Evolutionary conservation across 495 filamentous ascomycete genomes (phyloP).

Genomic region (Talaromyces thailandensis): DNA sequence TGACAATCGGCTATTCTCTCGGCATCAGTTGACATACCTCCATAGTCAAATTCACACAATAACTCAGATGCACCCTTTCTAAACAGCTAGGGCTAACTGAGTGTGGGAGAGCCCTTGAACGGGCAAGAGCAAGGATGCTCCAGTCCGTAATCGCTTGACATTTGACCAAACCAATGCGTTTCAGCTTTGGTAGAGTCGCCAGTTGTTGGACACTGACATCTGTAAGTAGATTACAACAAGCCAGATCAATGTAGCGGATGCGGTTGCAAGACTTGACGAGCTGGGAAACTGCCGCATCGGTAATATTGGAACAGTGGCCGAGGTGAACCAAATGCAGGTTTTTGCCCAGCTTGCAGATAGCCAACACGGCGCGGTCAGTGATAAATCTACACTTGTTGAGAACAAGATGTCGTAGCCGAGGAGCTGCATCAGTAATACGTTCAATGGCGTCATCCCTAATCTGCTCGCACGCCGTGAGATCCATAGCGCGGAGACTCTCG

Average conservation of each 20-base stretch:
- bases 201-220: slow-evolving; percentile 79
- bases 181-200: slow-evolving; percentile 81
- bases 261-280: slow-evolving; percentile 82
- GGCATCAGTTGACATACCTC: slow-evolving; percentile 44
- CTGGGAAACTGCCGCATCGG: slow-evolving; percentile 73
- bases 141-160: slow-evolving; percentile 80
- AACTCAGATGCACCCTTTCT: slow-evolving; percentile 94
- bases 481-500: slow-evolving; percentile 85
- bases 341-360: slow-evolving; percentile 84
- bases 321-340: slow-evolving; percentile 95
- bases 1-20: not conserved
- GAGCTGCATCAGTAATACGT: slow-evolving; percentile 76
- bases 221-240: slow-evolving; percentile 86
- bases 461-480: slow-evolving; percentile 78
- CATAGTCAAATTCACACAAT: slow-evolving; percentile 76
- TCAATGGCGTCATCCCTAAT: slow-evolving; percentile 80
- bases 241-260: slow-evolving; percentile 94
- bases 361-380: slow-evolving; percentile 78
- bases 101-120: slow-evolving; percentile 37
- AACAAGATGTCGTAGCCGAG: slow-evolving; percentile 83
- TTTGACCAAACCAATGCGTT: slow-evolving; percentile 92
- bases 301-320: slow-evolving; percentile 87
- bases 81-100: slow-evolving; percentile 49
- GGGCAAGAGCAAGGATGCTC: slow-evolving; percentile 77
- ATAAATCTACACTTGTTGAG: slow-evolving; percentile 89